A percentile compares a stretch with the other conserved stretches of the same genome.
Evolutionary conservation across 2,329 filamentous ascomycete genomes (phyloP).

Genomic region (Pseudogymnoascus sp.): DNA sequence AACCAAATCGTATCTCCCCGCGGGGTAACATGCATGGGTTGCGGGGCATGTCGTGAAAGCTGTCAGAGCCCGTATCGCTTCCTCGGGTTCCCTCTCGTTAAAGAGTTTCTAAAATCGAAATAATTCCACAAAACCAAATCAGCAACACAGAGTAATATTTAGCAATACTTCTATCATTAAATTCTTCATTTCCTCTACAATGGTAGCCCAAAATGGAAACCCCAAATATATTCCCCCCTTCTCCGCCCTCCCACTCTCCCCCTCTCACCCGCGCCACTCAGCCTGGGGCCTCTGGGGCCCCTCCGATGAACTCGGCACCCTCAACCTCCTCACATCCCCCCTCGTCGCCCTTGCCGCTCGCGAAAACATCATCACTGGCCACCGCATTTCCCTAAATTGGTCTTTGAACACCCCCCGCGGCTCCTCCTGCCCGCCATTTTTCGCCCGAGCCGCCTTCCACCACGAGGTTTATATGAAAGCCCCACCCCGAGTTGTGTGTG

Average conservation of each 20-base stretch:
- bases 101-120: background rate
- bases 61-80: background rate
- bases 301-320: slow-evolving; percentile 48
- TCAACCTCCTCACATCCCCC: slow-evolving; percentile 46
- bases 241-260: slow-evolving; percentile 38
- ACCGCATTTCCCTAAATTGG: slow-evolving; percentile 51
- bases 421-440: slow-evolving; percentile 36
- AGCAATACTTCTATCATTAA: background rate
- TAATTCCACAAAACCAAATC: background rate
- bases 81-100: background rate
- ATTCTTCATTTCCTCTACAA: background rate
- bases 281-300: slow-evolving; percentile 44
- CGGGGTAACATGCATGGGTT: background rate
- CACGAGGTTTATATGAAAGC: slow-evolving; percentile 42
- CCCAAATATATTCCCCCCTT: slow-evolving; percentile 38
- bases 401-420: slow-evolving; percentile 43
- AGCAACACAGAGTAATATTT: background rate
- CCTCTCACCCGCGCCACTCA: slow-evolving; percentile 34
- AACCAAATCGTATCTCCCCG: background rate
- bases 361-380: background rate
- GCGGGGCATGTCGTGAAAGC: background rate
- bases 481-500: slow-evolving; percentile 44
- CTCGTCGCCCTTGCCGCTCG: background rate
- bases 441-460: slow-evolving; percentile 46
- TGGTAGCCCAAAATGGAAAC: slow-evolving; percentile 18